A percentile compares a stretch with the other conserved stretches of the same genome.
phyloP scores from a whole-genome alignment of 1,284 basidiomycete species.

The Sporisorium iseilematis-ciliati region DNA sequence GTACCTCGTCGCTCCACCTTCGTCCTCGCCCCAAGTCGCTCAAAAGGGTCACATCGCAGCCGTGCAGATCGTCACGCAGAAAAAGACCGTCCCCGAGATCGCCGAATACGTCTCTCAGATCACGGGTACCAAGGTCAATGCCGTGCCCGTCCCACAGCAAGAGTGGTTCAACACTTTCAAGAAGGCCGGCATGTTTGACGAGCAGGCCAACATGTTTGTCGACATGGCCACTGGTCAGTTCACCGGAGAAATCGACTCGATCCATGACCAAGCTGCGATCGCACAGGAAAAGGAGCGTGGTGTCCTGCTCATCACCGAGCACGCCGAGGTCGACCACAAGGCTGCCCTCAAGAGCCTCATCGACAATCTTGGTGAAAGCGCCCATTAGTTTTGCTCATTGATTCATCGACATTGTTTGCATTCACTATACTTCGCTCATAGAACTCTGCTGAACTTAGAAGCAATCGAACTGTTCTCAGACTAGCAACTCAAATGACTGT shows the following conservation, averaged over 20 bases:
- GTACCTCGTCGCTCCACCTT: constrained; percentile 15
- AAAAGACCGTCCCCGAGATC: constrained; percentile 29
- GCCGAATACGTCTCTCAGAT: constrained; percentile 21
- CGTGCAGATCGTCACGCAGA: constrained; percentile 16
- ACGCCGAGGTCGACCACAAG: constrained; percentile 17
- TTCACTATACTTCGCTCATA: too few species aligned
- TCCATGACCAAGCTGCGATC: constrained; percentile 12
- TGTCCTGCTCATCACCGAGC: constrained; percentile 18
- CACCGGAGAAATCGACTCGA: constrained; percentile 12
- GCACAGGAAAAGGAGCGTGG: constrained; percentile 22
- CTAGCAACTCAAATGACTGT: too few species aligned
- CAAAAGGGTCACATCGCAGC: constrained; percentile 19
- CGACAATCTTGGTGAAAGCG: background rate
- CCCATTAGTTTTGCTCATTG: background rate
- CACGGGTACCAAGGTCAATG: constrained; percentile 13
- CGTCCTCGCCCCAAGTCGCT: background rate
- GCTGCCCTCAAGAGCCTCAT: constrained; percentile 17
- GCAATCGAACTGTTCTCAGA: too few species aligned
- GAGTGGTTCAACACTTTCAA: constrained; percentile 23
- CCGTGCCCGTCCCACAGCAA: constrained; percentile 26
- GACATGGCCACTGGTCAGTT: constrained; percentile 14
- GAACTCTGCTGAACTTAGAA: too few species aligned
- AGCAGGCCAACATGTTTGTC: constrained; percentile 8
- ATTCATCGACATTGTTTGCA: background rate
- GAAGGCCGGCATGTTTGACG: constrained; percentile 23